phyloP scores from a whole-genome alignment of 108 stramenopile species.

The Conticribra weissflogii region DNA sequence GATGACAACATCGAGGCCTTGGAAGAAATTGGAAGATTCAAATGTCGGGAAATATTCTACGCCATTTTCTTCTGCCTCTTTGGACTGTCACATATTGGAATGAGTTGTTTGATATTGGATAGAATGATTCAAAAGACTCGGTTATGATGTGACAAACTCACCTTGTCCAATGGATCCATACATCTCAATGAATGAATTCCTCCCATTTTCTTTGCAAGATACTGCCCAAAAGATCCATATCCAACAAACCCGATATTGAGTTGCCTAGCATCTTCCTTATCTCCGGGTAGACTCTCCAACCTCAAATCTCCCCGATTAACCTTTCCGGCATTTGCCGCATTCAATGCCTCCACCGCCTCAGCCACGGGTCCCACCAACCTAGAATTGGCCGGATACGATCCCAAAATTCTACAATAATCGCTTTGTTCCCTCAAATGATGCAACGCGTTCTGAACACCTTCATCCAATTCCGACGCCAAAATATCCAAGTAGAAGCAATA shows the following conservation, averaged over 20 bases:
- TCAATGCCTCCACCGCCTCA: constrained; percentile 73
- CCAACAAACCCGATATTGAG: constrained; percentile 59
- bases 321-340: constrained; percentile 54
- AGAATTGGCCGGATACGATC: constrained; percentile 86
- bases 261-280: constrained; percentile 50
- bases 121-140: neutral
- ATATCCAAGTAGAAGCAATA: constrained; percentile 94
- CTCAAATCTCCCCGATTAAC: constrained; percentile 33
- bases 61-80: constrained; percentile 69
- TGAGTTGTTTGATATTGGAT: neutral
- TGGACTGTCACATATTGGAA: constrained; percentile 46
- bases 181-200: constrained; percentile 68
- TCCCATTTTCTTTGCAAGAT: constrained; percentile 64
- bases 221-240: constrained; percentile 55
- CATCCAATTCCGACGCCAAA: constrained; percentile 69
- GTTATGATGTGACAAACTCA: constrained; percentile 10
- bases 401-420: constrained; percentile 85
- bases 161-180: constrained; percentile 67
- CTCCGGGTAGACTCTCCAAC: constrained; percentile 54
- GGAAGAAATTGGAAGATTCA: constrained; percentile 69
- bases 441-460: constrained; percentile 81
- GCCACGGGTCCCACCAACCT: constrained; percentile 82
- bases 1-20: constrained; percentile 78
- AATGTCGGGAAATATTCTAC: constrained; percentile 76
- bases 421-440: constrained; percentile 86